Conservation (phyloP, 106 monocot species). For the Alisma plantagoaquatica region DNA sequence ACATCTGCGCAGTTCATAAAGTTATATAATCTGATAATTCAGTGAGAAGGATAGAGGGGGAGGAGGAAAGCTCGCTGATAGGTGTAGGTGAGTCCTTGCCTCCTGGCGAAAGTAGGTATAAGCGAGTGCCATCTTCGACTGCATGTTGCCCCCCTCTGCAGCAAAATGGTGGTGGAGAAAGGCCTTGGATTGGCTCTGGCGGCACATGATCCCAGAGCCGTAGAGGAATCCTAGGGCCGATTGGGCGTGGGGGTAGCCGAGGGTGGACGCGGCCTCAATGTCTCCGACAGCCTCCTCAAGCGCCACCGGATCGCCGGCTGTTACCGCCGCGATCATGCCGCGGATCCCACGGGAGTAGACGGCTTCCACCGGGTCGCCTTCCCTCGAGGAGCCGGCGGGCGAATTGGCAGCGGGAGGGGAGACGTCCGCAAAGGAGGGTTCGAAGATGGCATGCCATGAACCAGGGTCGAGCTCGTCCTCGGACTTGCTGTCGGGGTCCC, state of each 20-base stretch:
- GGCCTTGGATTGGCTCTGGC: conserved; percentile 33
- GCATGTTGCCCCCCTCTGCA: conserved; percentile 56
- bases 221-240: conserved; percentile 62
- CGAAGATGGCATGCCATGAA: conserved; percentile 70
- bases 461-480: conserved; percentile 55
- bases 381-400: conserved; percentile 1
- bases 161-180: conserved; percentile 75
- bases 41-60: background rate
- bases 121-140: conserved; percentile 93
- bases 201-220: conserved; percentile 35
- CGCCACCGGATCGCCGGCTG: conserved; percentile 37
- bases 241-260: conserved; percentile 65
- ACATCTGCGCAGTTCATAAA: too few species aligned
- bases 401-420: conserved; percentile 3
- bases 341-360: conserved; percentile 48
- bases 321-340: conserved; percentile 44
- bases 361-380: conserved; percentile 7
- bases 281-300: conserved; percentile 13
- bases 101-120: conserved; percentile 83
- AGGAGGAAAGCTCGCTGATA: too few species aligned
- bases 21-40: background rate
- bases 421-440: conserved; percentile 17
- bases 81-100: too few species aligned
- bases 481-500: conserved; percentile 22
- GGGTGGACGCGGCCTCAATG: conserved; percentile 39